phyloP scores from a whole-genome alignment of 306 rosid genomes.

The Prunus mume region DNA sequence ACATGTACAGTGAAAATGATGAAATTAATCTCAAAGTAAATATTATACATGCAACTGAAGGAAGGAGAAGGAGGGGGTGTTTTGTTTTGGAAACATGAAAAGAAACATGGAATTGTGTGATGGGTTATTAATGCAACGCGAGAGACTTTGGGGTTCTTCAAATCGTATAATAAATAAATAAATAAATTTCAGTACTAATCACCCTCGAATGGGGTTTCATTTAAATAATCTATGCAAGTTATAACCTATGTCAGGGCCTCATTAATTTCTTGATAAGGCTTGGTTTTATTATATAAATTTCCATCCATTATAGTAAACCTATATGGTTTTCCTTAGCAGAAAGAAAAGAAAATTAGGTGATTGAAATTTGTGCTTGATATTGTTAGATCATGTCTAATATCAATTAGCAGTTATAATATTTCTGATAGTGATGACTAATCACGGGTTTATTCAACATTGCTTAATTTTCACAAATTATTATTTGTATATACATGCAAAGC shows the following conservation, averaged over 20 bases:
- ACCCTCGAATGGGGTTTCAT: slow-evolving; percentile 45
- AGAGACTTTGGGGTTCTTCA: slow-evolving; percentile 30
- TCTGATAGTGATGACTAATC: neutral
- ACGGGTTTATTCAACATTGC: neutral
- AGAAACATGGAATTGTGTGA: slow-evolving; percentile 62
- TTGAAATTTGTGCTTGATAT: neutral
- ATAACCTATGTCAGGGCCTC: slow-evolving; percentile 65
- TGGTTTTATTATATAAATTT: neutral
- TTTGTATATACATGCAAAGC: neutral
- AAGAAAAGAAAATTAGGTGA: neutral
- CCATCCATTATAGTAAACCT: neutral
- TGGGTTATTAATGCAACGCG: slow-evolving; percentile 49
- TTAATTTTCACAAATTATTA: no score
- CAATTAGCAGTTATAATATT: neutral
- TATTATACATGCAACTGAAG: slow-evolving; percentile 24
- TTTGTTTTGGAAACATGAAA: slow-evolving; percentile 51
- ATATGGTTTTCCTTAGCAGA: no score
- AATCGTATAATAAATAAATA: slow-evolving; percentile 10
- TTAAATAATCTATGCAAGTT: slow-evolving; percentile 51
- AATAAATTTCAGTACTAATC: slow-evolving; percentile 25
- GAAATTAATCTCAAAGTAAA: neutral
- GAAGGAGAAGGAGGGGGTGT: slow-evolving; percentile 21
- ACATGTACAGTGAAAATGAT: no score
- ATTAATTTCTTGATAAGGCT: slow-evolving; percentile 38
- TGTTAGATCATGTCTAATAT: neutral